These are phyloP conservation scores for Microbotryum silenes-acaulis DNA, from an alignment of 1,284 basidiomycete genomes.

Conservation along the genomic window DNA sequence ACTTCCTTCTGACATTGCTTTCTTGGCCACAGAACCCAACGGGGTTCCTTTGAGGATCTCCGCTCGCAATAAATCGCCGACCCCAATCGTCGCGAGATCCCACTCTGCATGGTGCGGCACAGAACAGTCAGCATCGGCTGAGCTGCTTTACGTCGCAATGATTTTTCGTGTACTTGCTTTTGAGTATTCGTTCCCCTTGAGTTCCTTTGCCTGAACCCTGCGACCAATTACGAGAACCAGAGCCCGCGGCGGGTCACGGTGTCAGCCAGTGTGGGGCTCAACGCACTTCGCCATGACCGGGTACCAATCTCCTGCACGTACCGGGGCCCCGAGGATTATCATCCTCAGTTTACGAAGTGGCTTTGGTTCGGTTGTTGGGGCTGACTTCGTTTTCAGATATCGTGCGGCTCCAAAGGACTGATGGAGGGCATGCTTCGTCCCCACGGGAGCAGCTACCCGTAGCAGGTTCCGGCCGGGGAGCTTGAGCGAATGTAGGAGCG, in stretches of 20 bases:
- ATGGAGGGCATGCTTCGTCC: no score
- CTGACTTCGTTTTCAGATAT: no score
- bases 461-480: no score
- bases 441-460: no score
- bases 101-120: constrained; percentile 10
- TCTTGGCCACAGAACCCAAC: constrained; percentile 62
- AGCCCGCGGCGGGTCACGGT: not conserved
- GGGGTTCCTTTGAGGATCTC: constrained; percentile 68
- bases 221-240: not conserved
- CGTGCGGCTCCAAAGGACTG: no score
- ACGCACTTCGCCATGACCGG: not conserved
- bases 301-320: not conserved
- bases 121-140: not conserved
- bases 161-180: constrained; percentile 53
- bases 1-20: constrained; percentile 63
- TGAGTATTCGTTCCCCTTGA: constrained; percentile 59
- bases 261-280: not conserved
- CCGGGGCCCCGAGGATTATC: constrained; percentile 31
- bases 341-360: constrained; percentile 15
- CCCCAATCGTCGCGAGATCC: constrained; percentile 57
- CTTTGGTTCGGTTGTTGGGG: no score
- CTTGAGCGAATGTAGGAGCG: no score
- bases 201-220: constrained; percentile 52
- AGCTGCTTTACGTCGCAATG: not conserved
- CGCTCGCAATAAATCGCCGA: constrained; percentile 69